Base-by-base conservation (phyloP, 140 eudicot genomes). In the Cichorium intybus region DNA sequence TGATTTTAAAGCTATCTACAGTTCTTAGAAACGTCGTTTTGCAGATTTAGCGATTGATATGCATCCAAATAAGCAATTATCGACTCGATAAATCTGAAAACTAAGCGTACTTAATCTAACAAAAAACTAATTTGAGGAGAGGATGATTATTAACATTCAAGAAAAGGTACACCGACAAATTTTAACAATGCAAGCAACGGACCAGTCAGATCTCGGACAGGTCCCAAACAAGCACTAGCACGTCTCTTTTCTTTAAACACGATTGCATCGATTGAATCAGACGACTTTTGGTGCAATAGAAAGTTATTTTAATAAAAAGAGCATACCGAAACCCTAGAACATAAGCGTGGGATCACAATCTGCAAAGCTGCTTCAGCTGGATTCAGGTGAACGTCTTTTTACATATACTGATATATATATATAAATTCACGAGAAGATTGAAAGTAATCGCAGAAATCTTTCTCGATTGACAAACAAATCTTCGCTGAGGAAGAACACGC, bases 201-300 rank as follows among this genome's bases (percentile, higher is more conserved):
- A 57, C 18, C 58, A 71, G 28, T 77, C 81, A 77, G 86, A 81
- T 74, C 80, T 81, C 74, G 35, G 51, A 49, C 50, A 56, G 6
- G 48, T 72, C 62, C 35, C 34, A 58, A 56, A 72, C 33, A 59
- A 63, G 26, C 48, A 53, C 55, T 6, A 52, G 1, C 75, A 60
- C 68, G 73, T 47, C 56, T 73, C 66, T 23, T 1, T 26, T 27
- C 61, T 34, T 55, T 11, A 64, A 69, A 28, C 66, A n/a, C 37
- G 20, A 21, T 34, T 41, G 26, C 56, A 45, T 45, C 55, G 55
- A 45, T 49, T 24, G 62, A 54, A 55, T 41, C 45, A 68, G 23
- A 62, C 63, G 31, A 72, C 55, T 18, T 33, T 56, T 17, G 27
- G 35, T 35, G 35, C 21, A 64, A 37, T 5, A 45, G 5, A 20